phyloP scores from a whole-genome alignment of 345 rosid species.

The Eucalyptus tenuipes region DNA sequence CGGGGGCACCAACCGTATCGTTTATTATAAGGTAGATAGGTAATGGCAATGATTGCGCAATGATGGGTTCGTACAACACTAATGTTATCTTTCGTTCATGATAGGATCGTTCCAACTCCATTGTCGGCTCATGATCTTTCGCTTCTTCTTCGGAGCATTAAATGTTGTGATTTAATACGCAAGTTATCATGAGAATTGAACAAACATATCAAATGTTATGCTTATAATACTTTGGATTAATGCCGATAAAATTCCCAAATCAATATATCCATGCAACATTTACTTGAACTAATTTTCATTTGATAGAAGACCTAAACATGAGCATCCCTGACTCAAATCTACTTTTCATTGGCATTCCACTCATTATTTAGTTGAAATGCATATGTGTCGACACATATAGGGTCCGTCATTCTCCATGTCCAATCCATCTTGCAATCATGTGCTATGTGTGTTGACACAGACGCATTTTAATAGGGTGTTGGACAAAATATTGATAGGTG shows the following conservation, averaged over 20 bases:
- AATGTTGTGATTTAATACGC: not conserved
- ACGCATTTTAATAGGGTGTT: too few species aligned
- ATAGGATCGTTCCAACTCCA: not conserved
- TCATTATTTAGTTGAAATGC: too few species aligned
- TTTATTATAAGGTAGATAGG: not conserved
- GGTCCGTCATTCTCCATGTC: accelerated
- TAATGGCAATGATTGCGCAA: not conserved
- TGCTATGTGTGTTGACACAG: not conserved
- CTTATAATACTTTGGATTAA: not conserved
- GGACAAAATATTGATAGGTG: not conserved
- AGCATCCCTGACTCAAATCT: not conserved
- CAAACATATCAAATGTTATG: not conserved
- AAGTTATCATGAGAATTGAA: not conserved
- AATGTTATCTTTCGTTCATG: not conserved
- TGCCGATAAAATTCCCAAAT: not conserved
- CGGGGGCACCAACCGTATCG: not conserved
- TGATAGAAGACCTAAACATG: not conserved
- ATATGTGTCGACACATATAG: not conserved
- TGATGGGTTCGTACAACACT: not conserved
- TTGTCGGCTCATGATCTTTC: not conserved
- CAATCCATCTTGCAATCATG: not conserved
- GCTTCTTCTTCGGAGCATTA: not conserved
- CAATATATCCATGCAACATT: not conserved
- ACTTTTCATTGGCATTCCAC: accelerated
- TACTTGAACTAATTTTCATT: too few species aligned